Conservation (phyloP, 2,329 filamentous ascomycete species). For the Dactylonectria estremocensis region DNA sequence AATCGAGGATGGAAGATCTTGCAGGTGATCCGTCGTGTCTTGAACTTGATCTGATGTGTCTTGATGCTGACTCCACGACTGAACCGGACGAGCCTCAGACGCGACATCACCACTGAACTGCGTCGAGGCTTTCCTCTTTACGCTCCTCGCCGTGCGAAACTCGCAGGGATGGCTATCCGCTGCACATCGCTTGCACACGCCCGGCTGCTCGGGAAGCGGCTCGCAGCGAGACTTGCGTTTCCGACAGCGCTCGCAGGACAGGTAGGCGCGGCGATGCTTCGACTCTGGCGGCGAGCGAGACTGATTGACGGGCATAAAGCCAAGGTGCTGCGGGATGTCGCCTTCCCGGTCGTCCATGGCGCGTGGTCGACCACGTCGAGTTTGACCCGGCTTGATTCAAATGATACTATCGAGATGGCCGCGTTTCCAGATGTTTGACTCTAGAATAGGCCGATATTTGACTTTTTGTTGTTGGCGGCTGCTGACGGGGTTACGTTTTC, state of each 20-base stretch:
- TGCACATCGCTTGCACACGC: constrained; percentile 27
- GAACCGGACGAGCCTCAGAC: neutral
- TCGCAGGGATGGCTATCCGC: constrained; percentile 23
- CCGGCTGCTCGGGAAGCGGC: neutral
- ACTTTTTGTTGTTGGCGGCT: neutral
- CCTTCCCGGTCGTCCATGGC: neutral
- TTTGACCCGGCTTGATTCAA: too few relatives aligned
- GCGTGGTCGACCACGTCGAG: neutral
- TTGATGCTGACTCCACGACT: neutral
- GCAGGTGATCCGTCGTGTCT: neutral
- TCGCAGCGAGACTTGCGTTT: constrained; percentile 35
- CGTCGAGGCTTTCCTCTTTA: neutral
- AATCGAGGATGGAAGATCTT: neutral
- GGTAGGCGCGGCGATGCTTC: constrained; percentile 19
- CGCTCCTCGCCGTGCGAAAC: constrained; percentile 17
- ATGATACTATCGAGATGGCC: too few relatives aligned
- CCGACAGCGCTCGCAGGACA: constrained; percentile 30
- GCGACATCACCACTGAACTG: neutral
- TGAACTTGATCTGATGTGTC: too few relatives aligned
- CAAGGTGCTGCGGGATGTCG: neutral
- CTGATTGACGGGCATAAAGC: constrained; percentile 21
- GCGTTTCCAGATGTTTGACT: neutral
- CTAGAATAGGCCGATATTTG: neutral
- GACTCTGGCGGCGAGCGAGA: constrained; percentile 8
- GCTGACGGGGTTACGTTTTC: neutral